Percentiles rank a stretch among this genome's conserved stretches.
phyloP scores from a whole-genome alignment of 2,329 filamentous ascomycete species.

The Colletotrichum chlorophyti region DNA sequence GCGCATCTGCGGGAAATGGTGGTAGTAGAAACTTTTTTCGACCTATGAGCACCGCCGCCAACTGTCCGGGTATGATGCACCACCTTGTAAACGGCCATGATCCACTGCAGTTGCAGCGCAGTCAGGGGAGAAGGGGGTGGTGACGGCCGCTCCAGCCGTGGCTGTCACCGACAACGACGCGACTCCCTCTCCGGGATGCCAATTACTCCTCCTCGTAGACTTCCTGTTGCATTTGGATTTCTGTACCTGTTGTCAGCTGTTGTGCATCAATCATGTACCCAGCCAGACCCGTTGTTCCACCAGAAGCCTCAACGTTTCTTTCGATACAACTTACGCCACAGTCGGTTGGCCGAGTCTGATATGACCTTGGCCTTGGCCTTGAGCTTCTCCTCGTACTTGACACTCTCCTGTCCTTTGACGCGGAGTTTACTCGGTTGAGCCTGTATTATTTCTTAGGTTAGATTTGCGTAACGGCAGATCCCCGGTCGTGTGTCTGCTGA shows the following conservation, averaged over 20 bases:
- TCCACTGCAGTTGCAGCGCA: too few relatives aligned
- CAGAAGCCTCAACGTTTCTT: not conserved
- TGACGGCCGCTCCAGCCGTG: constrained; percentile 15
- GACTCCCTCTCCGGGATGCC: not conserved
- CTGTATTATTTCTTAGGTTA: constrained; percentile 42
- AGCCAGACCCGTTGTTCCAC: too few relatives aligned
- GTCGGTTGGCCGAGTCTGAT: constrained; percentile 69
- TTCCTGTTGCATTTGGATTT: constrained; percentile 58
- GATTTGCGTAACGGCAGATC: not conserved
- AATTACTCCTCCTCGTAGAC: constrained; percentile 49
- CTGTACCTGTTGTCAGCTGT: constrained; percentile 39
- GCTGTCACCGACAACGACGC: not conserved
- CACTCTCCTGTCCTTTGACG: constrained; percentile 60
- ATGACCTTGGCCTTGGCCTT: constrained; percentile 72
- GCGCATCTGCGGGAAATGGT: constrained; percentile 22
- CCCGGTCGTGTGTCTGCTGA: constrained; percentile 37
- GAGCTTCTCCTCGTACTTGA: constrained; percentile 69
- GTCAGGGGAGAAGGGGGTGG: not conserved
- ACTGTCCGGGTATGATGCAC: constrained; percentile 26
- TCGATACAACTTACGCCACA: constrained; percentile 65
- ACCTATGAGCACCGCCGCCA: constrained; percentile 27
- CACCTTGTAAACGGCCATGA: constrained; percentile 10
- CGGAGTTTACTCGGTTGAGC: constrained; percentile 72
- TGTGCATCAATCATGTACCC: not conserved
- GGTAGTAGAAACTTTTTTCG: too few relatives aligned